Evolutionary conservation across 768 basidiomycete species (phyloP).

Genomic region (Pulveroboletus ravenelii): DNA sequence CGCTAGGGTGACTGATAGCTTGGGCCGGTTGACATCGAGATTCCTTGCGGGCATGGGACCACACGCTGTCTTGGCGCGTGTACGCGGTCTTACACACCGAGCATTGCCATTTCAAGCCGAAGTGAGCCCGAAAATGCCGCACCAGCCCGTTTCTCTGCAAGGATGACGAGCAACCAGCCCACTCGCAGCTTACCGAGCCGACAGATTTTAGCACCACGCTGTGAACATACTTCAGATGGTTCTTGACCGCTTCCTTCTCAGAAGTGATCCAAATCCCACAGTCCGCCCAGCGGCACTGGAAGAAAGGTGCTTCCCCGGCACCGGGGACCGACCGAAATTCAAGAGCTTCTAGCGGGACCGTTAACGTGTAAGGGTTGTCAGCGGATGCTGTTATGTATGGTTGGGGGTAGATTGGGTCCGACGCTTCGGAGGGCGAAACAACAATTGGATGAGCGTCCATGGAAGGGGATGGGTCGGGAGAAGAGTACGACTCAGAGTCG

Average conservation of each 20-base stretch:
- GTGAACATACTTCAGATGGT: constrained; percentile 12
- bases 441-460: background rate
- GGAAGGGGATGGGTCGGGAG: background rate
- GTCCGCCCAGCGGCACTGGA: constrained; percentile 13
- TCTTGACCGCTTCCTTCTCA: constrained; percentile 9
- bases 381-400: background rate
- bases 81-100: constrained; percentile 12
- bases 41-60: constrained; percentile 3
- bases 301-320: constrained; percentile 3
- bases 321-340: constrained; percentile 2
- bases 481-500: background rate
- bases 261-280: constrained; percentile 20
- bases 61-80: constrained; percentile 17
- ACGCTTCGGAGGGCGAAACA: background rate
- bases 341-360: constrained; percentile 5
- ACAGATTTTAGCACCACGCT: background rate
- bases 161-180: constrained; percentile 10
- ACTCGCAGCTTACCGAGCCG: constrained; percentile 5
- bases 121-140: constrained; percentile 16
- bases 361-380: background rate
- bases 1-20: constrained; percentile 14
- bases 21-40: background rate
- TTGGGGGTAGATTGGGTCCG: background rate
- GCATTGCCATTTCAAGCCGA: constrained; percentile 16
- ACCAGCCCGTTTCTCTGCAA: constrained; percentile 6